A percentile compares a stretch with the other conserved stretches of the same genome.
Evolutionary conservation across 1,284 basidiomycete species (phyloP).

Genomic region (Phaffia rhodozyma): DNA sequence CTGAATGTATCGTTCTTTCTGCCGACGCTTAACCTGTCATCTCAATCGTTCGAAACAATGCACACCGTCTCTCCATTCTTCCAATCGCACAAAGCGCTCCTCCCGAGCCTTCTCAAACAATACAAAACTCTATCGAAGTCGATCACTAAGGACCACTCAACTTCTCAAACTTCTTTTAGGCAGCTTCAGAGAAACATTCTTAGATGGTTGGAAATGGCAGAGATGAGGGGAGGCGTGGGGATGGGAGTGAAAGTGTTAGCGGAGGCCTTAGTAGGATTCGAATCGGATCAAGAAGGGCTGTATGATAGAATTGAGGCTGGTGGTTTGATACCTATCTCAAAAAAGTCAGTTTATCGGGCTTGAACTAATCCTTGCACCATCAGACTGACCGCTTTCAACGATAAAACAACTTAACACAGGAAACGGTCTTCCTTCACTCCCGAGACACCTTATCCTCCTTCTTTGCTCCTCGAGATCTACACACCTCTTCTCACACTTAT

Average conservation of each 20-base stretch:
- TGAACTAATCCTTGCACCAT: too few species aligned
- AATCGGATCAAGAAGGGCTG: background rate
- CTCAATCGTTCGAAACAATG: background rate
- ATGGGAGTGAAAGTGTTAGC: background rate
- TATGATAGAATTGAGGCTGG: background rate
- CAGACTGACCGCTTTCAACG: background rate
- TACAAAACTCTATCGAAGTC: conserved; percentile 15
- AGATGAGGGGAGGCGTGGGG: background rate
- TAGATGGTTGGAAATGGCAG: conserved; percentile 7
- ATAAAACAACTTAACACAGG: background rate
- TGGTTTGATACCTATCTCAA: background rate
- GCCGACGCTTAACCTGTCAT: conserved; percentile 10
- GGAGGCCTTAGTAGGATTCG: background rate
- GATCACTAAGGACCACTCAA: conserved; percentile 1
- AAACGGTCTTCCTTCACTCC: conserved; percentile 11
- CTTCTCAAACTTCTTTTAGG: background rate
- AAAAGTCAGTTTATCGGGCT: background rate
- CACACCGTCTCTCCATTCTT: background rate
- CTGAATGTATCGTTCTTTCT: conserved; percentile 11
- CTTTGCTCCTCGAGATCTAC: conserved; percentile 6
- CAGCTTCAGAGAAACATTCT: background rate
- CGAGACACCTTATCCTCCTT: background rate
- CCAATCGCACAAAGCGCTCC: conserved; percentile 5
- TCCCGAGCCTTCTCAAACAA: conserved; percentile 2
- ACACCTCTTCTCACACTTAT: conserved; percentile 6